A percentile compares a stretch with the other conserved stretches of the same genome.
Conservation (phyloP, 768 basidiomycete species). For the Gymnopilus junonius region DNA sequence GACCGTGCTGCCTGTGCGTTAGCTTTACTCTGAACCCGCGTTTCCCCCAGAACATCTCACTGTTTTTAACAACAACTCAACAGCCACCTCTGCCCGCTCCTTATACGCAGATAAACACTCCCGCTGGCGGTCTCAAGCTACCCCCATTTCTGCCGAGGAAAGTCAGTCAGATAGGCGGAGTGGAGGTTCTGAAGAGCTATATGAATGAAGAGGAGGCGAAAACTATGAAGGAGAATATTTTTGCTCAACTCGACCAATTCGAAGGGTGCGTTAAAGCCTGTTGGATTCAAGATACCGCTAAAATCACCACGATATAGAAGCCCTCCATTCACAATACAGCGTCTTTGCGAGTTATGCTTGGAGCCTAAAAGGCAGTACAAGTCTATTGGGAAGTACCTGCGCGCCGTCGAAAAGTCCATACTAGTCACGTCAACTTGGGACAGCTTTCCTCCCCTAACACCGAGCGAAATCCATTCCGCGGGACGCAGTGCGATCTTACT, state of each 20-base stretch:
- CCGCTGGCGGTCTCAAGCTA: slow-evolving; percentile 65
- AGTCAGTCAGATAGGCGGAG: slow-evolving; percentile 49
- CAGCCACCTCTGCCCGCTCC: slow-evolving; percentile 41
- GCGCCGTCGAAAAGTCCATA: slow-evolving; percentile 81
- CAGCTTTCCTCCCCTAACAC: slow-evolving; percentile 62
- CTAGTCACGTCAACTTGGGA: slow-evolving; percentile 84
- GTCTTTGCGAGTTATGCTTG: slow-evolving; percentile 81
- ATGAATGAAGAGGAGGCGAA: slow-evolving; percentile 67
- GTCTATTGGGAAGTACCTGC: slow-evolving; percentile 83
- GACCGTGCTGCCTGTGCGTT: slow-evolving; percentile 16
- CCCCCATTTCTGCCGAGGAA: slow-evolving; percentile 75
- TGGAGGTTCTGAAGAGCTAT: slow-evolving; percentile 58
- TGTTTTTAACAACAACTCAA: slow-evolving; percentile 48
- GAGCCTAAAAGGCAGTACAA: slow-evolving; percentile 74
- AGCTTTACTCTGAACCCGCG: slow-evolving; percentile 11
- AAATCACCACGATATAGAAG: slow-evolving; percentile 34
- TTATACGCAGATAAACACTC: slow-evolving; percentile 47
- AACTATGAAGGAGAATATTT: slow-evolving; percentile 58
- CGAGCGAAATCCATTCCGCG: slow-evolving; percentile 39
- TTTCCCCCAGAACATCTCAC: slow-evolving; percentile 48
- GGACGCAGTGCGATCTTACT: slow-evolving; percentile 47
- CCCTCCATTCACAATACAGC: slow-evolving; percentile 89
- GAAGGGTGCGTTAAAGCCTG: slow-evolving; percentile 57
- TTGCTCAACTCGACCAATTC: slow-evolving; percentile 71
- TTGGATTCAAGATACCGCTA: neutral